Conservation (phyloP, 2,329 filamentous ascomycete genomes). For the Claviceps sp. region DNA sequence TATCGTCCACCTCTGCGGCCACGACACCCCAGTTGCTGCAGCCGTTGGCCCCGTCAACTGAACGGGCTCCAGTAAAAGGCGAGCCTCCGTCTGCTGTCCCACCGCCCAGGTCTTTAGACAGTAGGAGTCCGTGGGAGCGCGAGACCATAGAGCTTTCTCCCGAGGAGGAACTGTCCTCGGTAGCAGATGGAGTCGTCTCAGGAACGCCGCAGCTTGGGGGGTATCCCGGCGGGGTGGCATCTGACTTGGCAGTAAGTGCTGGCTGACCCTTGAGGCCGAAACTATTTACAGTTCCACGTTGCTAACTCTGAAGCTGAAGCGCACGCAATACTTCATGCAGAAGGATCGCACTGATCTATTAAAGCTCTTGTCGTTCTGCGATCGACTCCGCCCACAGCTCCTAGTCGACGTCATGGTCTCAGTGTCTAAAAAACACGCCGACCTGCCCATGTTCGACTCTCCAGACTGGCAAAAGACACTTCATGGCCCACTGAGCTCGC, state of each 20-base stretch:
- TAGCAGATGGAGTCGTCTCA: slow-evolving; percentile 20
- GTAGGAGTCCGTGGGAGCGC: slow-evolving; percentile 6
- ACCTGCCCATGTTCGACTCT: slow-evolving; percentile 28
- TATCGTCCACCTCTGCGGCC: neutral
- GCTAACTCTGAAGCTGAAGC: slow-evolving; percentile 12
- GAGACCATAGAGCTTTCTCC: slow-evolving; percentile 17
- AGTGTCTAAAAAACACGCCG: slow-evolving; percentile 27
- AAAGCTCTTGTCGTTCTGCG: slow-evolving; percentile 26
- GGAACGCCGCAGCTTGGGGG: slow-evolving; percentile 25
- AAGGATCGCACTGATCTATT: slow-evolving; percentile 26
- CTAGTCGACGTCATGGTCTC: slow-evolving; percentile 28
- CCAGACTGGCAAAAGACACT: slow-evolving; percentile 24
- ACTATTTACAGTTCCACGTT: neutral
- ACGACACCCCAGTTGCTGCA: neutral
- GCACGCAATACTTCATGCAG: slow-evolving; percentile 24
- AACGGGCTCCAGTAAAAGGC: neutral
- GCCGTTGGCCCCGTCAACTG: neutral
- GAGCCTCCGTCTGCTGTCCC: neutral
- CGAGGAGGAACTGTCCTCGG: slow-evolving; percentile 17
- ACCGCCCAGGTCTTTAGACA: neutral
- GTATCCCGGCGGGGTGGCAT: slow-evolving; percentile 22
- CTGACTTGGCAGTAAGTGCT: slow-evolving; percentile 20
- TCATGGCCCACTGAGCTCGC: slow-evolving; percentile 3
- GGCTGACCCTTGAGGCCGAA: too few species aligned
- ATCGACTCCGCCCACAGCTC: slow-evolving; percentile 27